Percentiles rank a stretch among this genome's conserved stretches.
These are phyloP conservation scores for Lagerstroemia fauriei DNA, from an alignment of 441 rosid species.

Conservation along the genomic window DNA sequence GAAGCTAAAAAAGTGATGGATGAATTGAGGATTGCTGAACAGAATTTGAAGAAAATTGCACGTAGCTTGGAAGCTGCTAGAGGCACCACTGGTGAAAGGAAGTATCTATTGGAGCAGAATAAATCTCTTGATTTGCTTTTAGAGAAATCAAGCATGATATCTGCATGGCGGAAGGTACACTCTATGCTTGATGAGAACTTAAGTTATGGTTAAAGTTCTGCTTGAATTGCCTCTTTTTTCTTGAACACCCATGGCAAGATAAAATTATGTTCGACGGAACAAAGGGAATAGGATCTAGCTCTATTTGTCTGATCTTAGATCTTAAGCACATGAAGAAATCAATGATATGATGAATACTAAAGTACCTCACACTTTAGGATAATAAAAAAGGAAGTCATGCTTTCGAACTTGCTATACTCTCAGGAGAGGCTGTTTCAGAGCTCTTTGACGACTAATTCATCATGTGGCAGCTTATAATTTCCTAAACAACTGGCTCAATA, in stretches of 20 bases:
- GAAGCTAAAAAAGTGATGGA: slow-evolving; percentile 75
- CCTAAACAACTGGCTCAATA: not conserved
- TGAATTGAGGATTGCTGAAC: slow-evolving; percentile 74
- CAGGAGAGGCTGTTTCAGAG: not conserved
- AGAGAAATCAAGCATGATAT: slow-evolving; percentile 70
- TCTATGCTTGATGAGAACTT: no score
- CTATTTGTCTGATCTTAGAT: not conserved
- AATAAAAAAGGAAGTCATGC: not conserved
- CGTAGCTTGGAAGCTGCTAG: slow-evolving; percentile 54
- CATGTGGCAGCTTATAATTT: not conserved
- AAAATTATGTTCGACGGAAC: not conserved
- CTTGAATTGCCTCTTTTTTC: not conserved
- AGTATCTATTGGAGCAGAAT: slow-evolving; percentile 60
- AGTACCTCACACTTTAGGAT: not conserved
- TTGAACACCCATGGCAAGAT: not conserved
- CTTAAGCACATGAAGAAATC: not conserved
- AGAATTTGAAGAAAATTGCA: slow-evolving; percentile 70
- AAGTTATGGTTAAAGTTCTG: not conserved
- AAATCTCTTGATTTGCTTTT: slow-evolving; percentile 73
- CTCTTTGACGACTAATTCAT: not conserved
- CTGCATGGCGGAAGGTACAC: slow-evolving; percentile 78
- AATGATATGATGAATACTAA: not conserved
- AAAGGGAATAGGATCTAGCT: not conserved
- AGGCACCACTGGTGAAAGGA: slow-evolving; percentile 64
- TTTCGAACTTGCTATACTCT: not conserved